A percentile compares a stretch with the other conserved stretches of the same genome.
Evolutionary conservation across 1,284 basidiomycete species (phyloP).

Genomic region (Omphalotus olearius): DNA sequence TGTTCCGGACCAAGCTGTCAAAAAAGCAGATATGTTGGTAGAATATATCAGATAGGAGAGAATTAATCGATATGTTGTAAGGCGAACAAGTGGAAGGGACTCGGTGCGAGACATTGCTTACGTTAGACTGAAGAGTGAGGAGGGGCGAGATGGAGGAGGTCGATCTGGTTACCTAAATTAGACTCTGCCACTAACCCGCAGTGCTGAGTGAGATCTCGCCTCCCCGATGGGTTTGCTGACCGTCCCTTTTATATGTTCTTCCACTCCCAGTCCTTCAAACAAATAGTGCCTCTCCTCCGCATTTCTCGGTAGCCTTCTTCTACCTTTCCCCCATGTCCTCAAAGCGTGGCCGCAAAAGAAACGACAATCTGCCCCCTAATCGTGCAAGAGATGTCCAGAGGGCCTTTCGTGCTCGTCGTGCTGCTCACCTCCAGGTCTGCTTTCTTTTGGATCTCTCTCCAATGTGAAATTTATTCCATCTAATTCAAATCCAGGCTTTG

Average conservation of each 20-base stretch:
- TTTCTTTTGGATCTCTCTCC: conserved; percentile 29
- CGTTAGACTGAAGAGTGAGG: conserved; percentile 25
- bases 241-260: conserved; percentile 37
- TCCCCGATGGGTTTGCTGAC: conserved; percentile 21
- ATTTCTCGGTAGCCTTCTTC: conserved; percentile 6
- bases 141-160: conserved; percentile 24
- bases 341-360: conserved; percentile 86
- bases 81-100: conserved; percentile 13
- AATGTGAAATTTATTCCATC: conserved; percentile 37
- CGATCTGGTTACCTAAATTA: conserved; percentile 17
- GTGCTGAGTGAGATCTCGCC: conserved; percentile 7
- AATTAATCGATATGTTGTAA: conserved; percentile 6
- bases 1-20: no score
- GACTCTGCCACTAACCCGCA: neutral
- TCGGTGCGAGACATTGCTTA: neutral
- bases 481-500: conserved; percentile 52
- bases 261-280: neutral
- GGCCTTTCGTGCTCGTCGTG: conserved; percentile 86
- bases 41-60: conserved; percentile 7
- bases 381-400: conserved; percentile 90
- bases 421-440: conserved; percentile 79
- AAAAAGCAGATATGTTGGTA: conserved; percentile 3
- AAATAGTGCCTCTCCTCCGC: conserved; percentile 2
- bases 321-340: conserved; percentile 55
- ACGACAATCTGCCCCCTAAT: conserved; percentile 89